A percentile compares a stretch with the other conserved stretches of the same genome.
Evolutionary conservation across 169 alveolate genomes (phyloP).

Genomic region (Condylostoma magnum): DNA sequence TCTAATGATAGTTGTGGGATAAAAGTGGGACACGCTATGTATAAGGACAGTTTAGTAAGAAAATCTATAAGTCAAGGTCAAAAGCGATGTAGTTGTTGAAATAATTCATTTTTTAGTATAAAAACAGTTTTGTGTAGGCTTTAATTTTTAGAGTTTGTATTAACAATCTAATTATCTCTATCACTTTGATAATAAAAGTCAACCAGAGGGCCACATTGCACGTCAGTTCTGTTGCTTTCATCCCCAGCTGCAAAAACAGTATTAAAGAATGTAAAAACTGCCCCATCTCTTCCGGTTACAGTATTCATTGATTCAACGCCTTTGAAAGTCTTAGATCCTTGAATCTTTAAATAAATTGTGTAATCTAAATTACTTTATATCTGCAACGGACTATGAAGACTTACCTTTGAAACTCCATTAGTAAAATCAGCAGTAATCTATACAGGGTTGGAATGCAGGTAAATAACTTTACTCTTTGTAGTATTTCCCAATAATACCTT

Average conservation of each 20-base stretch:
- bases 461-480: slow-evolving; percentile 16
- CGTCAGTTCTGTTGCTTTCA: slow-evolving; percentile 26
- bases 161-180: too few relatives aligned
- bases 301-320: slow-evolving; percentile 4
- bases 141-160: too few relatives aligned
- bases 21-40: slow-evolving; percentile 22
- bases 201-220: slow-evolving; percentile 22
- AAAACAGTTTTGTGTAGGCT: too few relatives aligned
- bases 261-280: slow-evolving; percentile 3
- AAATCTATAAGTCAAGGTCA: neutral
- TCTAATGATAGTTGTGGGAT: slow-evolving; percentile 24
- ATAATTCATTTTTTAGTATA: too few relatives aligned
- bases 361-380: neutral
- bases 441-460: slow-evolving; percentile 2
- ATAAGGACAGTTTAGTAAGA: slow-evolving; percentile 2
- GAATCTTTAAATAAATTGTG: slow-evolving; percentile 17
- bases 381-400: neutral
- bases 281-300: slow-evolving; percentile 13
- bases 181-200: slow-evolving; percentile 29
- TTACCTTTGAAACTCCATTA: slow-evolving; percentile 14
- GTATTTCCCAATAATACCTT: slow-evolving; percentile 7
- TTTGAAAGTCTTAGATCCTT: slow-evolving; percentile 20
- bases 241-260: slow-evolving; percentile 14
- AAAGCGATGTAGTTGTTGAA: too few relatives aligned
- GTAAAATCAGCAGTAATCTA: neutral